Percentiles rank a stretch among this genome's conserved stretches.
Evolutionary conservation across 495 filamentous ascomycete genomes (phyloP).

Genomic region (Neurospora africana): DNA sequence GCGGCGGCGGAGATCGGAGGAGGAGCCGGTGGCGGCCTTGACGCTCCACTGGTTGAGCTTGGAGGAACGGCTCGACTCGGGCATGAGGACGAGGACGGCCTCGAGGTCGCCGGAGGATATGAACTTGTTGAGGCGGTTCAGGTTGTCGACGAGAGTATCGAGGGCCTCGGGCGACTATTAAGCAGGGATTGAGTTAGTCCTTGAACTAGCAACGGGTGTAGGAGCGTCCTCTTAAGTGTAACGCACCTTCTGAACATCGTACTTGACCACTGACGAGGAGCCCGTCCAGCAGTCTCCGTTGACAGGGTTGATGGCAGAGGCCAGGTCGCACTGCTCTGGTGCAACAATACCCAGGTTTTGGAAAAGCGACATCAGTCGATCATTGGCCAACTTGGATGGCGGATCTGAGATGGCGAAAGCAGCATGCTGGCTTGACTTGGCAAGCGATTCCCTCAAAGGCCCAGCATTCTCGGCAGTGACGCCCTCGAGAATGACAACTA

Average conservation of each 20-base stretch:
- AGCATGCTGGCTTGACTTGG: constrained; percentile 19
- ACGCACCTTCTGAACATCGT: constrained; percentile 30
- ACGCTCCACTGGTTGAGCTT: constrained; percentile 21
- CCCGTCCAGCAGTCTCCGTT: constrained; percentile 36
- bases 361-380: constrained; percentile 21
- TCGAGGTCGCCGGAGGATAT: constrained; percentile 31
- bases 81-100: constrained; percentile 34
- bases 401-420: constrained; percentile 33
- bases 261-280: constrained; percentile 31
- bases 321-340: constrained; percentile 25
- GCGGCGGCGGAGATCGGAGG: constrained; percentile 29
- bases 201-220: not conserved
- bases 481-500: constrained; percentile 42
- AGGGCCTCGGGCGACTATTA: constrained; percentile 22
- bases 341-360: constrained; percentile 14
- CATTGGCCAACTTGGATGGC: constrained; percentile 28
- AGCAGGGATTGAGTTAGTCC: not conserved
- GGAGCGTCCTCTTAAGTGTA: not conserved
- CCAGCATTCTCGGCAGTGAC: constrained; percentile 21
- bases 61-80: constrained; percentile 28
- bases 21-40: constrained; percentile 13
- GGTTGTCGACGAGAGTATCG: constrained; percentile 20
- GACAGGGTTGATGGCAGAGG: constrained; percentile 31
- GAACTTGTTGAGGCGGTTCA: constrained; percentile 23
- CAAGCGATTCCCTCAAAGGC: constrained; percentile 21